phyloP scores from a whole-genome alignment of 2,329 filamentous ascomycete species.

The Trichoderma semiorbis region DNA sequence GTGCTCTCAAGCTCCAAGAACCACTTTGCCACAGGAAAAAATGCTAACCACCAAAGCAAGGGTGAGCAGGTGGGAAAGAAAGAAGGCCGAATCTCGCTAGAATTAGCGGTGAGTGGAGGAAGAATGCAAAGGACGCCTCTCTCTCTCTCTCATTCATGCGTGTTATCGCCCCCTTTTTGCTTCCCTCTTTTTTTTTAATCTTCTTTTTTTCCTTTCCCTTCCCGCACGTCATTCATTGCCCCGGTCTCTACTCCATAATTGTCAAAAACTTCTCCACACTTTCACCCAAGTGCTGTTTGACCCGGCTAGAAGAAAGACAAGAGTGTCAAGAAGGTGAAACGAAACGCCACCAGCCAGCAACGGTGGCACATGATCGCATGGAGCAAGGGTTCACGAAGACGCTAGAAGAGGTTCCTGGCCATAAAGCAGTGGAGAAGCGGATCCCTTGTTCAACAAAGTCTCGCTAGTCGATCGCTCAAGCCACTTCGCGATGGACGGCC shows the following conservation, averaged over 20 bases:
- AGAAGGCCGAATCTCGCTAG: not conserved
- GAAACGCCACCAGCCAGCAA: constrained; percentile 3
- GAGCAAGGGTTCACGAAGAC: not conserved
- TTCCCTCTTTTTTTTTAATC: not conserved
- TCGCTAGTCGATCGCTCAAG: constrained; percentile 1
- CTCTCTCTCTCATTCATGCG: not conserved
- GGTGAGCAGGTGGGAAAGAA: not conserved
- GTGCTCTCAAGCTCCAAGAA: not conserved
- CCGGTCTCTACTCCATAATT: not conserved
- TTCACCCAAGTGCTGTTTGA: not conserved
- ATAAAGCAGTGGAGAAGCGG: constrained; percentile 12
- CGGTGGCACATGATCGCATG: constrained; percentile 10
- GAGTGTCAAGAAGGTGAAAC: constrained; percentile 11
- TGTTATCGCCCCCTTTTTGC: not conserved
- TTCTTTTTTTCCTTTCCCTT: not conserved
- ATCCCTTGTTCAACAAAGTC: constrained; percentile 6
- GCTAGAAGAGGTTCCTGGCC: constrained; percentile 15
- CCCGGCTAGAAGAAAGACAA: not conserved
- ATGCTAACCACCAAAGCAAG: not conserved
- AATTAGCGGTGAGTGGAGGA: constrained; percentile 13
- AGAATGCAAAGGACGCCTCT: not conserved
- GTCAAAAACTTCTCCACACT: not conserved
- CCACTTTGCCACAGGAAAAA: not conserved
- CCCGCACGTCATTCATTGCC: not conserved
- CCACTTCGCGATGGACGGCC: constrained; percentile 16